These are phyloP conservation scores for Annona squamosa DNA, from an alignment of 164 flowering plant species.

Conservation along the genomic window DNA sequence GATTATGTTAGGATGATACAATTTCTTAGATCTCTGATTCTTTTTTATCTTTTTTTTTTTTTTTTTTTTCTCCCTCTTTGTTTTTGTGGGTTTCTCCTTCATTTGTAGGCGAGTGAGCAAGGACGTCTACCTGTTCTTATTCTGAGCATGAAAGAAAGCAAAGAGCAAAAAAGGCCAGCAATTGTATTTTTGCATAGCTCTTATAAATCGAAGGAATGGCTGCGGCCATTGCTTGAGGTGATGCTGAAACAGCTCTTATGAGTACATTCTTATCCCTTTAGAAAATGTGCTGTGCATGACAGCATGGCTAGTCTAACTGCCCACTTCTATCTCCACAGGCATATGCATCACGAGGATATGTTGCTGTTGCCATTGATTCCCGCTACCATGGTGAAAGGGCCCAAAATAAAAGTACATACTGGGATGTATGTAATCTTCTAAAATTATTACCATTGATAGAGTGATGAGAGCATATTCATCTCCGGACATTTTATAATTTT, in stretches of 20 bases:
- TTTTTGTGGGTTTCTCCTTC: neutral
- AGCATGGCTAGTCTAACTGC: constrained; percentile 3
- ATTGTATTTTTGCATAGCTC: constrained; percentile 89
- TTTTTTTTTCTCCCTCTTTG: neutral
- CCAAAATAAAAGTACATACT: constrained; percentile 48
- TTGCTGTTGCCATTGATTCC: constrained; percentile 87
- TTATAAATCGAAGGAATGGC: constrained; percentile 83
- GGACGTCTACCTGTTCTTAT: constrained; percentile 82
- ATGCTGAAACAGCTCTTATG: neutral
- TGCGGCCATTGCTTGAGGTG: constrained; percentile 91
- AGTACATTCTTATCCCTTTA: neutral
- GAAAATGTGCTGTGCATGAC: neutral
- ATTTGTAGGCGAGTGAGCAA: constrained; percentile 67
- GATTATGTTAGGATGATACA: no score
- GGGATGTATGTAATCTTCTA: constrained; percentile 40
- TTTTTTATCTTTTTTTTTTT: no score
- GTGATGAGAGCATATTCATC: neutral
- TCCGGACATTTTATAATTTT: no score
- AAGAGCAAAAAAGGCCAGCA: constrained; percentile 54
- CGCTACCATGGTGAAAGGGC: constrained; percentile 99
- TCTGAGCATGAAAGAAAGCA: constrained; percentile 54
- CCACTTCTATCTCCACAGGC: constrained; percentile 46
- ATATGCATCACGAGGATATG: constrained; percentile 89
- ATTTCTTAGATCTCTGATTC: neutral
- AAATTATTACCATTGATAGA: neutral